Evolutionary conservation across 2,329 filamentous ascomycete genomes (phyloP), one percentile per base, ranked within the genome.

Genomic region (Ceratocystis diversiconidia): DNA sequence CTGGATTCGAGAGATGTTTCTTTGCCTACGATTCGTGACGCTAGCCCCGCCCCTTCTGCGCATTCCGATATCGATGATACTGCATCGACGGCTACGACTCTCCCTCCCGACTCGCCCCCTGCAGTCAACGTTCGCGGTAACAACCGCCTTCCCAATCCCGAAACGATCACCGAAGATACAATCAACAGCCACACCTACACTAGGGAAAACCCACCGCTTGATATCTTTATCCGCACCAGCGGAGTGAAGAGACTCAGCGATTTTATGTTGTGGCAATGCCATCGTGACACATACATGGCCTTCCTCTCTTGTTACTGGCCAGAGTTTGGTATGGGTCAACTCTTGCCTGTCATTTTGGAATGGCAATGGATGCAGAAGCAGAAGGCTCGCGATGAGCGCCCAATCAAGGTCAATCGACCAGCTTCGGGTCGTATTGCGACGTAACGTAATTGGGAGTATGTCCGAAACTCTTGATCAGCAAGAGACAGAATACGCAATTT

Each of bases 201-300:
- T 3, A 84, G 87, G 61, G 84, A 85, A 64, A 86, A 89, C 68
- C 94, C 94, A 17, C 94, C 94, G 0, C 78, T 97, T 52, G 94
- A 99, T 72, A 81, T 99, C 12, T 85, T 99, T 65, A 82, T 99
- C 62, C 85, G 94, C 62, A 99, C 94, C 3, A 96, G 91, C 69
- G 92, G 92, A 32, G 94, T 99, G 15, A 88, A 92, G 74, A 83
- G 94, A 61, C 79, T 99, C 67, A 96, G 91, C 73, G 94, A 99
- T 74, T 99, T 97, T 72, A 94, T 99, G 92, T 85, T 99, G 43
- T 99, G 94, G 94, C 94, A 99, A 76, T 94, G 90, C 71, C 92
- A 97, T 73, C 85, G 96, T 72, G 81, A 92, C 69, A 96, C 94
- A 0, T 88, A 95, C 68, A 88, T 99, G 69, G 90, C 95, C 67